phyloP scores from a whole-genome alignment of 2,329 filamentous ascomycete species.

The Beauveria varroae region DNA sequence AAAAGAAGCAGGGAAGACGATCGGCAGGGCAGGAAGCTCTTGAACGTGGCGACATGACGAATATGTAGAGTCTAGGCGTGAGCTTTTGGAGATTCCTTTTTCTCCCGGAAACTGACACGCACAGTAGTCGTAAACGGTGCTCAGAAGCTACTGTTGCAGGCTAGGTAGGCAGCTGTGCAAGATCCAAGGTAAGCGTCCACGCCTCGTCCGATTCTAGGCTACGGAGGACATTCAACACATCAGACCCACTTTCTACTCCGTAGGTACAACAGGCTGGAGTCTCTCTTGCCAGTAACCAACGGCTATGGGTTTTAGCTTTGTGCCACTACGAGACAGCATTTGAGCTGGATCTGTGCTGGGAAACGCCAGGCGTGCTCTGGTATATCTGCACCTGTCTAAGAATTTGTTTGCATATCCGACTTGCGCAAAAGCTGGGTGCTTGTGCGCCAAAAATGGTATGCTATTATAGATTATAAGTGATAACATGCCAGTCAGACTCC shows the following conservation, averaged over 20 bases:
- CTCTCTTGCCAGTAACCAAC: background rate
- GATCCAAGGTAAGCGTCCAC: background rate
- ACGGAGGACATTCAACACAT: background rate
- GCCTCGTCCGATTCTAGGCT: background rate
- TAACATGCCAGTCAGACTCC: background rate
- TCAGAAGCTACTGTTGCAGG: background rate
- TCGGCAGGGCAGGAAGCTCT: background rate
- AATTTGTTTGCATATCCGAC: no score
- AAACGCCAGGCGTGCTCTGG: no score
- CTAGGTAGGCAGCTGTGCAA: background rate
- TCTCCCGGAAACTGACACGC: background rate
- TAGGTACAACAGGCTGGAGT: background rate
- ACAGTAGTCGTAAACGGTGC: background rate
- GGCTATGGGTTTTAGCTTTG: background rate
- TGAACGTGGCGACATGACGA: background rate
- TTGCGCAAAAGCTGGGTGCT: background rate
- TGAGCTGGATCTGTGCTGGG: background rate
- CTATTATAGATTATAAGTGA: background rate
- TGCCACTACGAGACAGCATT: background rate
- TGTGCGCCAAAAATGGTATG: background rate
- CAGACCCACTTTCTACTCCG: constrained; percentile 3
- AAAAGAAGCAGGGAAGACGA: background rate
- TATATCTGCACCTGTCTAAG: no score
- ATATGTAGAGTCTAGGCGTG: background rate
- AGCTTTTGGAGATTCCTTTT: background rate